Percentiles rank a stretch among this genome's conserved stretches.
Evolutionary conservation across 176 grass and related monocot species (phyloP).

Genomic region (Juncus effusus): DNA sequence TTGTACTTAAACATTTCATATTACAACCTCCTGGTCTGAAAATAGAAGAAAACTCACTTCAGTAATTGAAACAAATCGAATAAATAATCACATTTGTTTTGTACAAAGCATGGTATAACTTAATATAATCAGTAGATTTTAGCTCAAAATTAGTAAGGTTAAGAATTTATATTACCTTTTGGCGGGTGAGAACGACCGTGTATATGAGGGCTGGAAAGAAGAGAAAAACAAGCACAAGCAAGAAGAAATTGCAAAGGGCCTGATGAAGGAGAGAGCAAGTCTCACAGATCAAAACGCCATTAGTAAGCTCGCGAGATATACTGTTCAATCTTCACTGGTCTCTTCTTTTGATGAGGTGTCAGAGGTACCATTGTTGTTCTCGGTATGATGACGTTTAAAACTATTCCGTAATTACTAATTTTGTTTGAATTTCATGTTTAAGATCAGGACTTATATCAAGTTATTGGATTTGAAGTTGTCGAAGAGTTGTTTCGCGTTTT

Average conservation of each 20-base stretch:
- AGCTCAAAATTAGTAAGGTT: background rate
- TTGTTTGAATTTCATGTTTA: too few species aligned
- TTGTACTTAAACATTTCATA: background rate
- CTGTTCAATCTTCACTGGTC: too few species aligned
- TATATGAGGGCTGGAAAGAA: background rate
- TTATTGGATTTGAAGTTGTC: too few species aligned
- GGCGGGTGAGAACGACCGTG: background rate
- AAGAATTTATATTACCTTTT: constrained; percentile 1
- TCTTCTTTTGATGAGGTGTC: too few species aligned
- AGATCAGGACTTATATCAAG: too few species aligned
- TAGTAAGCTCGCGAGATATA: background rate
- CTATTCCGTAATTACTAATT: too few species aligned
- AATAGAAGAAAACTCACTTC: background rate
- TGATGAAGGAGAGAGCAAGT: background rate
- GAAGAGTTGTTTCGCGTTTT: too few species aligned
- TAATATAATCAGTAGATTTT: background rate
- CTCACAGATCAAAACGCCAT: background rate
- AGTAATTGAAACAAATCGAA: constrained; percentile 6
- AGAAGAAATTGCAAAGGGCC: background rate
- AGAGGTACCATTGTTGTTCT: too few species aligned
- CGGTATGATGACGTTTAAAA: too few species aligned
- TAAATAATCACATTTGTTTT: background rate
- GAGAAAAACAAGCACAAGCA: too few species aligned
- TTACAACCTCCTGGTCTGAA: constrained; percentile 6
- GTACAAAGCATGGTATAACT: too few species aligned